Percentiles rank a stretch among this genome's conserved stretches.
Conservation (phyloP, 2,329 filamentous ascomycete genomes). For the Epichloe glyceriae region DNA sequence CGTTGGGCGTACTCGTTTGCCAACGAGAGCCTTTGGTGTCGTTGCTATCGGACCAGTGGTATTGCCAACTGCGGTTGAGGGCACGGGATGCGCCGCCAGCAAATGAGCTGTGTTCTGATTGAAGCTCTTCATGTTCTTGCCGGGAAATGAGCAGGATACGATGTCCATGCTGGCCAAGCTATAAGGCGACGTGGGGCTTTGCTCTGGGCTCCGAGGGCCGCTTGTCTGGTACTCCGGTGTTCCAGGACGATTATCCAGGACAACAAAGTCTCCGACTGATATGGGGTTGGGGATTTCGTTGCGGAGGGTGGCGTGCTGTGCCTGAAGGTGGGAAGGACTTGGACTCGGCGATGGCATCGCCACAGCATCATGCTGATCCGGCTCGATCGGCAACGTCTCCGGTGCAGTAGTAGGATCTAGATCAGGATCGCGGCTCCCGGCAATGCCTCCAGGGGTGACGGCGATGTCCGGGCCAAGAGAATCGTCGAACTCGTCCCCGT, state of each 20-base stretch:
- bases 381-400: constrained; percentile 31
- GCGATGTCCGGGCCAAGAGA: constrained; percentile 48
- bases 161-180: constrained; percentile 49
- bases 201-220: constrained; percentile 10
- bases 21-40: constrained; percentile 43
- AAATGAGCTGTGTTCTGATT: constrained; percentile 28
- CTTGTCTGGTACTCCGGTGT: constrained; percentile 30
- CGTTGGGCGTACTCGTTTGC: constrained; percentile 44
- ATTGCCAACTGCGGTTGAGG: constrained; percentile 35
- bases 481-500: constrained; percentile 54
- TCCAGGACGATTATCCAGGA: constrained; percentile 30
- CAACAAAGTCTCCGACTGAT: constrained; percentile 32
- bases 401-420: constrained; percentile 40
- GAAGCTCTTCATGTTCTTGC: constrained; percentile 31
- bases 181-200: constrained; percentile 31
- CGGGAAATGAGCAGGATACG: constrained; percentile 50
- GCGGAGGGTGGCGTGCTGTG: constrained; percentile 22
- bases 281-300: constrained; percentile 33
- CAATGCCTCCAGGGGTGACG: constrained; percentile 64
- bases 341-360: constrained; percentile 15
- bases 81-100: constrained; percentile 42
- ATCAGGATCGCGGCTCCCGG: constrained; percentile 43
- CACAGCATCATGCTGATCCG: constrained; percentile 31
- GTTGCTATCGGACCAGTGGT: constrained; percentile 39
- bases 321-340: background rate